phyloP scores from a whole-genome alignment of 2,329 filamentous ascomycete species.

The Exophiala phaeomuriformis region DNA sequence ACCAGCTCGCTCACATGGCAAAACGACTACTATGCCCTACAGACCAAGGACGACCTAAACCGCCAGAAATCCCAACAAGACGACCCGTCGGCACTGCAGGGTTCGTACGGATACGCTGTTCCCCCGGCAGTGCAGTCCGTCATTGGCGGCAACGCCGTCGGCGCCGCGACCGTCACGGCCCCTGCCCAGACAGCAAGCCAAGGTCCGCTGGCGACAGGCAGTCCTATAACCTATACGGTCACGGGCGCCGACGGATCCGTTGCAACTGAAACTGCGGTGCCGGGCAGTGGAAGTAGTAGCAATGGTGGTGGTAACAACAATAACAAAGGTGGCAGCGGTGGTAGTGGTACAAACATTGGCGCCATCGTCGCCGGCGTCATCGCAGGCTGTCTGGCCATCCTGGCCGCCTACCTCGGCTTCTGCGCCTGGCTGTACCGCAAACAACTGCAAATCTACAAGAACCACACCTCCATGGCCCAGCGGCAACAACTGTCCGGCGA shows the following conservation, averaged over 20 bases:
- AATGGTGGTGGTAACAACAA: slow-evolving; percentile 35
- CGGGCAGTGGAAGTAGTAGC: slow-evolving; percentile 40
- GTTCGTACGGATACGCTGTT: slow-evolving; percentile 60
- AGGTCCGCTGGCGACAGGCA: slow-evolving; percentile 65
- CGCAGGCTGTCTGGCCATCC: slow-evolving; percentile 57
- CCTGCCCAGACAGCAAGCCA: slow-evolving; percentile 57
- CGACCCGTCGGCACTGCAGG: slow-evolving; percentile 52
- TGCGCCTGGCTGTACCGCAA: slow-evolving; percentile 69
- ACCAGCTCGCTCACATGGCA: slow-evolving; percentile 63
- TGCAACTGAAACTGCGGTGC: slow-evolving; percentile 34
- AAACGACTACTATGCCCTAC: slow-evolving; percentile 58
- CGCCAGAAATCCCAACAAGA: slow-evolving; percentile 47
- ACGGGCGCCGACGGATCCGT: slow-evolving; percentile 38
- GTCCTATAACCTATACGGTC: slow-evolving; percentile 61
- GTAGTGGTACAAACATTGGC: slow-evolving; percentile 41
- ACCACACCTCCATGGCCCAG: slow-evolving; percentile 60
- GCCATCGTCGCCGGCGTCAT: slow-evolving; percentile 54
- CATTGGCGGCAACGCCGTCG: slow-evolving; percentile 60
- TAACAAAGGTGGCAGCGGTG: slow-evolving; percentile 28
- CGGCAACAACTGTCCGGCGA: slow-evolving; percentile 45
- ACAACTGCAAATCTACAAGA: slow-evolving; percentile 62
- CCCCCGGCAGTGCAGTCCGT: slow-evolving; percentile 55
- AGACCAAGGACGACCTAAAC: slow-evolving; percentile 41
- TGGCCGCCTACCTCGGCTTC: slow-evolving; percentile 67
- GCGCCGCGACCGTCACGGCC: slow-evolving; percentile 61